phyloP scores from a whole-genome alignment of 345 rosid genomes.

The Eucalyptus regnans region DNA sequence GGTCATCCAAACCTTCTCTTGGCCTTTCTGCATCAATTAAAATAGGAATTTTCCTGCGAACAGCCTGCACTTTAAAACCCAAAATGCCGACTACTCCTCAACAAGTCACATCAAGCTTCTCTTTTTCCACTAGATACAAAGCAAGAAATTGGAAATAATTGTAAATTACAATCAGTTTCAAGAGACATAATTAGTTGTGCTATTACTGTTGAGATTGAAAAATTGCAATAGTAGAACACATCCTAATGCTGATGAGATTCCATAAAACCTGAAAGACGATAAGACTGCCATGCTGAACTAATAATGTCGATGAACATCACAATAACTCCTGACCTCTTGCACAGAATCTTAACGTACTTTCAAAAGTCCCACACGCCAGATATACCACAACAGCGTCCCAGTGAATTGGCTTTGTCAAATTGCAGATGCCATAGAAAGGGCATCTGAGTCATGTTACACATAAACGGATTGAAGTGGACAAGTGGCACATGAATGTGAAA shows the following conservation, averaged over 20 bases:
- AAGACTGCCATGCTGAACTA: background rate
- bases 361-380: background rate
- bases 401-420: background rate
- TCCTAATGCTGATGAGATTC: background rate
- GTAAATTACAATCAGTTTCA: background rate
- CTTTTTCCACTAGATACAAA: background rate
- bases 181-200: background rate
- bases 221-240: background rate
- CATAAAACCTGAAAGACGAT: background rate
- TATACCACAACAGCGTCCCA: background rate
- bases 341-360: background rate
- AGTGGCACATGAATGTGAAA: background rate
- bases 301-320: background rate
- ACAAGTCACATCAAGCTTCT: background rate
- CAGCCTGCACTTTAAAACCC: constrained; percentile 59
- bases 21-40: constrained; percentile 71
- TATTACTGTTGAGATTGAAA: background rate
- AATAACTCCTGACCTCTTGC: background rate
- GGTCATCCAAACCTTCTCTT: constrained; percentile 71
- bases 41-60: constrained; percentile 58
- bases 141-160: background rate
- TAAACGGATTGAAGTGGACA: background rate
- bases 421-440: background rate
- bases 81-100: background rate
- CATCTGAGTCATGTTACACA: background rate